A percentile compares a stretch with the other conserved stretches of the same genome.
Evolutionary conservation across 345 rosid species (phyloP).

Genomic region (Linum lewisii): DNA sequence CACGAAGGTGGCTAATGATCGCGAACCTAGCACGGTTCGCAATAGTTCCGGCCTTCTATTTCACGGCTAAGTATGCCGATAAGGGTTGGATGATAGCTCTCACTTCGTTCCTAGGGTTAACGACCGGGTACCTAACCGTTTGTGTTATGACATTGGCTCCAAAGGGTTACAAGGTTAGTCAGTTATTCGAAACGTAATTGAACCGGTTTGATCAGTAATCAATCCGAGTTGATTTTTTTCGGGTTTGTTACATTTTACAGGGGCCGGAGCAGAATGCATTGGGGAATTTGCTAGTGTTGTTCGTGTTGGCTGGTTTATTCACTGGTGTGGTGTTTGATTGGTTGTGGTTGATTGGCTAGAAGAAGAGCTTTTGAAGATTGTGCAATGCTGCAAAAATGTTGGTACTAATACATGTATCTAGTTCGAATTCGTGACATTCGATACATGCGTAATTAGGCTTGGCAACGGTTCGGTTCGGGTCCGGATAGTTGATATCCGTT

Average conservation of each 20-base stretch:
- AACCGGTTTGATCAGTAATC: not conserved
- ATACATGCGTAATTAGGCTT: too few relatives aligned
- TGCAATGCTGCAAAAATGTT: too few relatives aligned
- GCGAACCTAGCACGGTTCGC: slow-evolving; percentile 44
- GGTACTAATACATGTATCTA: too few relatives aligned
- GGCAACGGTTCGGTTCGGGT: too few relatives aligned
- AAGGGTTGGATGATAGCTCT: slow-evolving; percentile 93
- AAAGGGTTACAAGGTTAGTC: slow-evolving; percentile 72
- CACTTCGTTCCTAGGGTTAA: slow-evolving; percentile 50
- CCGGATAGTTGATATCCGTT: too few relatives aligned
- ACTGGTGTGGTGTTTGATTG: slow-evolving; percentile 66
- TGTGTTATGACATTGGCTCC: slow-evolving; percentile 79
- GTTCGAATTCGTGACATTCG: too few relatives aligned
- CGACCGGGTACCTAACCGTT: slow-evolving; percentile 76
- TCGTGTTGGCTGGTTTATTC: slow-evolving; percentile 53
- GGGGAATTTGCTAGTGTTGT: slow-evolving; percentile 71
- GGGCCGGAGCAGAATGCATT: slow-evolving; percentile 92
- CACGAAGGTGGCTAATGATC: slow-evolving; percentile 47
- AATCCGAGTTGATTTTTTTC: too few relatives aligned
- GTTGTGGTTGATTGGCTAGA: slow-evolving; percentile 73
- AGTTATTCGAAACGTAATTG: not conserved
- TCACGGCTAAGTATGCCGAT: slow-evolving; percentile 74
- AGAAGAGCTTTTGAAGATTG: slow-evolving; percentile 26
- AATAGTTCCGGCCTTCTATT: slow-evolving; percentile 74
- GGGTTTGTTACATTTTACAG: slow-evolving; percentile 24